Evolutionary conservation across 768 basidiomycete species (phyloP), one percentile per base, ranked within the genome.

Genomic region (Leccinum olivaceopallidum): DNA sequence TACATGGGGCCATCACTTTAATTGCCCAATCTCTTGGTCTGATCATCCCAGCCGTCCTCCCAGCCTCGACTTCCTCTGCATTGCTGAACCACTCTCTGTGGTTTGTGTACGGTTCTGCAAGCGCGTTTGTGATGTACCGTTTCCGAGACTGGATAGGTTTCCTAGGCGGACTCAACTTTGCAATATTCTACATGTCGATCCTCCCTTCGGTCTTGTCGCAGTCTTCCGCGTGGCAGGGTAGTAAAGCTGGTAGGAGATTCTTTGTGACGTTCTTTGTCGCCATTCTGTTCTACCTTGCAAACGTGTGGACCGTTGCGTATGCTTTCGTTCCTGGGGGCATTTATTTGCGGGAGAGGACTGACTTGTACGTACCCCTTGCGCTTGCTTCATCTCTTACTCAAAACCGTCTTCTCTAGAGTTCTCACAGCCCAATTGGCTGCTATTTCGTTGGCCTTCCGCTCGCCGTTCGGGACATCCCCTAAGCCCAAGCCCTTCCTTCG

Each of bases 271-370:
- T 89, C 76, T 70, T 85, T 22, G 75, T 87, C 3, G 87, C 86
- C 56, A 80, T 83, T 56, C 49, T 92, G 36, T 77, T 92, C 51
- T 81, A 83, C 55, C 79, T 94, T 24, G 81, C 86, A 30, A 87
- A 85, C 58, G 84, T 90, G 16, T 90, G 92, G 77, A 94, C 92
- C 0, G 91, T 91, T 57, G 93, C 93, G 1, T 94, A 95, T 75
- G 92, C 93, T 2, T 95, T 94, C 65, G 91, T 95, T 13, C 92
- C 92, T 3, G 89, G 89, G 1, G 92, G 91, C 0, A 72, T 79
- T 59, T 82, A 86, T 66, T 76, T 95, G 53, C 78, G 93, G 55
- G 93, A 95, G 75, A 79, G 88, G 20, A 92, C 91, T 34, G 85
- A 91, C 69, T 62, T 87, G 85, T 91, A 67, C 72, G 84, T 81